Evolutionary conservation across 2,329 filamentous ascomycete genomes (phyloP).

Genomic region (Colletotrichum caudatum): DNA sequence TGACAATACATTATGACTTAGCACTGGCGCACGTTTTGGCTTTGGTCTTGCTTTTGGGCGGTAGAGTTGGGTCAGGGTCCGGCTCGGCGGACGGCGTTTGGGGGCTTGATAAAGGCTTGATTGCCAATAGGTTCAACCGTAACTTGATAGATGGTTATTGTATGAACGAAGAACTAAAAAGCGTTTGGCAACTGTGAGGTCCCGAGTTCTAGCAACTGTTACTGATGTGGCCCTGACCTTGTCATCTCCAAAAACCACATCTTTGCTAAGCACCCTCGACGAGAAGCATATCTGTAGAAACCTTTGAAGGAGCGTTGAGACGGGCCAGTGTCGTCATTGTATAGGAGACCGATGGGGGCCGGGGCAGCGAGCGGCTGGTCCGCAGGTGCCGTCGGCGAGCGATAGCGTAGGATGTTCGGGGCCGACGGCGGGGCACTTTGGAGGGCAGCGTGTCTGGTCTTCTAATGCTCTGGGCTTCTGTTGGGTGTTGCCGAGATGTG

Average conservation of each 20-base stretch:
- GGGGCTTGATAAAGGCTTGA: conserved; percentile 22
- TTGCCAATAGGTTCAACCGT: neutral
- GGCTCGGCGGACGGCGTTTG: conserved; percentile 33
- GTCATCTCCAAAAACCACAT: neutral
- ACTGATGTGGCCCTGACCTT: neutral
- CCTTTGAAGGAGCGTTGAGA: neutral
- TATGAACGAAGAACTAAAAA: conserved; percentile 12
- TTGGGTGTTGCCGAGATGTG: neutral
- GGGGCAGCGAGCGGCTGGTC: neutral
- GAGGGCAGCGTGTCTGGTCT: neutral
- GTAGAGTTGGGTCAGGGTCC: neutral
- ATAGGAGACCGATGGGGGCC: neutral
- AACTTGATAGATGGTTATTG: conserved; percentile 6
- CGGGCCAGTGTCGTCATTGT: neutral
- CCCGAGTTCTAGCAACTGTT: too few relatives aligned
- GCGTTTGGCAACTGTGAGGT: neutral
- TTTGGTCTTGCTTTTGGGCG: conserved; percentile 11
- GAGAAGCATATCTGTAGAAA: neutral
- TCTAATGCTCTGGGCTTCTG: neutral
- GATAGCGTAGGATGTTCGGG: too few relatives aligned
- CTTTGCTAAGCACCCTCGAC: neutral
- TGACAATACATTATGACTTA: conserved; percentile 27
- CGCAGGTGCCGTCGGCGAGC: neutral
- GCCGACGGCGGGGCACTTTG: neutral
- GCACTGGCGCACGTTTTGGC: conserved; percentile 18